Base-by-base conservation (phyloP, 2,329 filamentous ascomycete species). In the Stachybotrys echinatus region DNA sequence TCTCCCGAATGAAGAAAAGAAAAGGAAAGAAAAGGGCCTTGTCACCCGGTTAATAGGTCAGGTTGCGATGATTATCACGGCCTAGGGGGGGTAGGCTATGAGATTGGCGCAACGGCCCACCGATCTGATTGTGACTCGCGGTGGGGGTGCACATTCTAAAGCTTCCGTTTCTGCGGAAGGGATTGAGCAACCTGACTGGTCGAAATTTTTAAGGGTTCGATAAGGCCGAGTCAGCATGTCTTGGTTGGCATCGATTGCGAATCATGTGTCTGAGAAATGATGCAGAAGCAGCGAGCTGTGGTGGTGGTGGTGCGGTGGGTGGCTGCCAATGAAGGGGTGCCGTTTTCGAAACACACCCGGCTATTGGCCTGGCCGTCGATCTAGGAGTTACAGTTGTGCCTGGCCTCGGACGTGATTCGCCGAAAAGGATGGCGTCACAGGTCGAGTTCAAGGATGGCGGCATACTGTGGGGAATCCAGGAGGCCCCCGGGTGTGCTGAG, bases 401-500 rank as follows among this genome's bases (percentile, higher is more conserved):
- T 34, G 10, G 27, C 10, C 27, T 34, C 27, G 27, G 14, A 3
- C 10, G 27, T 34, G 27, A 34, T 34, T 34, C 27, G 27, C 27
- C 27, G 14, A 34, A 34, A 34, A 3, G 27, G 14, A 34, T 8
- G 14, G 27, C 27, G 27, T 5, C 14, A 10, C 14, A 5, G 2
- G 27, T 8, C 10, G 14, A 14, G 10, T 14, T 14, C 3, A 34
- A 14, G 27, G 14, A 34, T 14, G 14, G 27, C 14, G 27, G 27
- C 27, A 14, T 14, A 6, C 7, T 53, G 51, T 45, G 51, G 53
- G 51, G 51, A 57, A 54, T 58, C 54, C 53, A 55, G 53, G 49
- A 55, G 59, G 59, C 59, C 56, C 53, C 59, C 55, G 58, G 55
- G 58, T 57, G 56, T 55, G 48, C 53, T 57, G 54, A 57, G 55